Conservation (phyloP, 1,284 basidiomycete genomes). For the Phellopilus nigrolimitatus region DNA sequence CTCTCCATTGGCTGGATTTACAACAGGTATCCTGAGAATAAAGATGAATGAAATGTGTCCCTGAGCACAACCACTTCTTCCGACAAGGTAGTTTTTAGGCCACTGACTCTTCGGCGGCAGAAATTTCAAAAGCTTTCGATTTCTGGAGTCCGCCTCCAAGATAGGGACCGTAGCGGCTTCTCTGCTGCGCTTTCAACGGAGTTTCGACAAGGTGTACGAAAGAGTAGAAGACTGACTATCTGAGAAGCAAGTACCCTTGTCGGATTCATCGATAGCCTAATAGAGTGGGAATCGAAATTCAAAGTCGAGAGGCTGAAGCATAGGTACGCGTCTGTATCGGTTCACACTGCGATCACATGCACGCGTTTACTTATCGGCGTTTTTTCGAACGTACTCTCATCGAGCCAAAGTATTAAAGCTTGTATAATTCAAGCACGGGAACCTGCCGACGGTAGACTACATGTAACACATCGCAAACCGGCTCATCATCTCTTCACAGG, state of each 20-base stretch:
- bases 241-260: conserved; percentile 2
- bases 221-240: not conserved
- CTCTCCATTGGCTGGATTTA: conserved; percentile 64
- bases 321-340: too few species aligned
- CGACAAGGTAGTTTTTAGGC: not conserved
- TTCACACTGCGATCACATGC: too few species aligned
- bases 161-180: conserved; percentile 9
- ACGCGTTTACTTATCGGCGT: too few species aligned
- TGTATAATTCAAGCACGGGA: too few species aligned
- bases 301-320: not conserved
- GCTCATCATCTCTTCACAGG: not conserved
- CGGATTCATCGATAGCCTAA: conserved; percentile 8
- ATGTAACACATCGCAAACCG: too few species aligned
- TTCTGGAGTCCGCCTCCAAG: not conserved
- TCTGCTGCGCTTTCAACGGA: not conserved
- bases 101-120: not conserved
- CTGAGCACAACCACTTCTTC: not conserved
- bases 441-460: not conserved
- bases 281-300: not conserved
- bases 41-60: not conserved
- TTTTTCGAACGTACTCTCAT: too few species aligned
- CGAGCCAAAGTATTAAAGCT: too few species aligned
- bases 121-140: not conserved
- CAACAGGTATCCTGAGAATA: conserved; percentile 45
- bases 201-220: not conserved